Percentiles rank a stretch among this genome's conserved stretches.
phyloP scores from a whole-genome alignment of 768 basidiomycete genomes.

The Boletus rubescentipes region DNA sequence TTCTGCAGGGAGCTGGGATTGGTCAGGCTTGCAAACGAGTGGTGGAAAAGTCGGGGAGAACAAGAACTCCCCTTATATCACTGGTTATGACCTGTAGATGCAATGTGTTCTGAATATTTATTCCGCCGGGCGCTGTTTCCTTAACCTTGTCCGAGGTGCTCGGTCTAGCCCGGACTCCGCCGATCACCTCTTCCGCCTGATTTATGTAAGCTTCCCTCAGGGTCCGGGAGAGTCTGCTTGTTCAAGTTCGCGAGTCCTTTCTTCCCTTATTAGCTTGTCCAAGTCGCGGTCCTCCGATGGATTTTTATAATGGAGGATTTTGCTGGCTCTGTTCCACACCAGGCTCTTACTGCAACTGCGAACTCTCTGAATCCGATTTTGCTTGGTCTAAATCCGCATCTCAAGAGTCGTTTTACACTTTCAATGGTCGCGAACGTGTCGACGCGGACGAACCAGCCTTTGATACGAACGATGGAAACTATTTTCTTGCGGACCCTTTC shows the following conservation, averaged over 20 bases:
- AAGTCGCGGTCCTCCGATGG: slow-evolving; percentile 4
- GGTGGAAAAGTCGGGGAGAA: slow-evolving; percentile 44
- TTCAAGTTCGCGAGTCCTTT: no score
- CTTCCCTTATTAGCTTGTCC: neutral
- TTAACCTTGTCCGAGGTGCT: neutral
- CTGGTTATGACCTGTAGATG: slow-evolving; percentile 31
- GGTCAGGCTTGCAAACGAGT: slow-evolving; percentile 42
- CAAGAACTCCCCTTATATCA: slow-evolving; percentile 32
- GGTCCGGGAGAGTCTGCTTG: no score
- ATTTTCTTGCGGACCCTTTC: neutral
- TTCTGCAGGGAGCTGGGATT: slow-evolving; percentile 48
- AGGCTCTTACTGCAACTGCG: slow-evolving; percentile 3
- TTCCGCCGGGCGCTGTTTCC: neutral
- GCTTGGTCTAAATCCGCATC: slow-evolving; percentile 7
- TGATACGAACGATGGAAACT: neutral
- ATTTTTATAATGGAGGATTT: neutral
- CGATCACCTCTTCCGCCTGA: slow-evolving; percentile 4
- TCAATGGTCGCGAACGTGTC: neutral
- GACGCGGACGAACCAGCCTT: neutral
- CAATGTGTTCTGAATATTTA: neutral
- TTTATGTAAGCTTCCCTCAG: neutral
- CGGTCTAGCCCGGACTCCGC: neutral
- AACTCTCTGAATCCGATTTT: neutral
- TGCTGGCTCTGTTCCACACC: slow-evolving; percentile 9
- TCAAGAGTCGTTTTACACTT: neutral